phyloP scores from a whole-genome alignment of 257 asterid species.

The Verbena officinalis region DNA sequence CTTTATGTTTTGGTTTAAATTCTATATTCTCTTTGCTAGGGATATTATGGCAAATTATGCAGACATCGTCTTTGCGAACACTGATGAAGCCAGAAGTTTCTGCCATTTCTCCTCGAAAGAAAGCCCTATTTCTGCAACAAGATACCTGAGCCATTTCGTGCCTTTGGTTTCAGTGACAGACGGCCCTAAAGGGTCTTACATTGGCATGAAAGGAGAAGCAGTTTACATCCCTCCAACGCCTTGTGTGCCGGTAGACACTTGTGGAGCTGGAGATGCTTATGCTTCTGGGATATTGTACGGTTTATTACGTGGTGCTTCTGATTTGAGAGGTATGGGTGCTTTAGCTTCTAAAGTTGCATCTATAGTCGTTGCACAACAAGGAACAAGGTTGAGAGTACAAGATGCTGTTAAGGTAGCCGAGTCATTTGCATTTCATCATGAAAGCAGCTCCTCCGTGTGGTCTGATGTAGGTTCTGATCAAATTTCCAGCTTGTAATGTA shows the following conservation, averaged over 20 bases:
- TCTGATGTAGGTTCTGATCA: constrained; percentile 82
- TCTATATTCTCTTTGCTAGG: constrained; percentile 68
- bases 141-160: constrained; percentile 93
- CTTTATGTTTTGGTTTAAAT: too few relatives aligned
- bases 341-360: constrained; percentile 95
- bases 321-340: constrained; percentile 75
- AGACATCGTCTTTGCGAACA: constrained; percentile 86
- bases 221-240: constrained; percentile 89
- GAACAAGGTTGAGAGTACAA: constrained; percentile 81
- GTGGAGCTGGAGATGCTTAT: constrained; percentile 99
- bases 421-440: constrained; percentile 52
- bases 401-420: constrained; percentile 72
- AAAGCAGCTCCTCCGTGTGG: constrained; percentile 47
- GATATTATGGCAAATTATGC: constrained; percentile 85
- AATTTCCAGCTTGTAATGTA: constrained; percentile 69
- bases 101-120: constrained; percentile 77
- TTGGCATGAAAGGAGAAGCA: constrained; percentile 92
- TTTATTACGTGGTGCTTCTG: constrained; percentile 61
- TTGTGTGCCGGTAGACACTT: constrained; percentile 79
- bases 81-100: constrained; percentile 82
- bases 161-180: constrained; percentile 96
- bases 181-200: constrained; percentile 89
- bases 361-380: constrained; percentile 88
- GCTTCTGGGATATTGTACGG: constrained; percentile 94
- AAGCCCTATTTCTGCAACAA: constrained; percentile 77